Evolutionary conservation across 2,329 filamentous ascomycete genomes (phyloP), one percentile per base, ranked within the genome.

Genomic region (Lachnellula hyalina): DNA sequence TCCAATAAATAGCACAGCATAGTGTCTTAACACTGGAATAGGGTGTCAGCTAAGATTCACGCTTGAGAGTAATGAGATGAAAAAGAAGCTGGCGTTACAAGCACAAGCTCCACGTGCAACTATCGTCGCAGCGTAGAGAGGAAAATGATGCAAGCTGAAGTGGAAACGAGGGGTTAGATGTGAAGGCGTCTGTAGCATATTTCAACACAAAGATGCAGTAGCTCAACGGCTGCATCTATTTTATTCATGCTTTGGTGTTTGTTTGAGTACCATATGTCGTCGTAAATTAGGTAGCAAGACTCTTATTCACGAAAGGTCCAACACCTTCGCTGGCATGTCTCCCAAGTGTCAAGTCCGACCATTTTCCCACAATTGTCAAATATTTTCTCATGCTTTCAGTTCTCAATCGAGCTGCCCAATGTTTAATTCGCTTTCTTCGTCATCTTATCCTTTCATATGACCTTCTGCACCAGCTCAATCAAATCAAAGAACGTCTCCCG

Each of bases 401-500:
- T 21, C 44, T 25, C 44, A 3, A 32, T 32, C 9, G 28, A 32
- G 9, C 3, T 32, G 8, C 28, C 28, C 28, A 32, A 32, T 32
- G 9, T 11, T 32, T 3, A 32, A 32, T 32, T 32, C 28, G 28
- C 28, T 32, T 8, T 32, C 4, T 32, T 28, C 11, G 17, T 14
- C 2, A 52, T 36, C 23, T 15, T 40, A 23, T 3, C 11, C 23
- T 46, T 21, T 65, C 56, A 69, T 41, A 69, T 58, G 35, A 85
- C 77, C 61, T 81, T 78, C 56, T 83, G 77, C 12, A 83, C 75
- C 44, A 88, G 70, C 61, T 87, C 84, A 42, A 88, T 69, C 5
- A 87, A 69, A 62, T 87, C 84, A 65, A 86, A 84, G 65, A 86
- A 87, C 0, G 77, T 74, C 50, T 83, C 80, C 14, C 81, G 75